A percentile compares a stretch with the other conserved stretches of the same genome.
Conservation (phyloP, 306 rosid species). For the Astragalus membranaceus region DNA sequence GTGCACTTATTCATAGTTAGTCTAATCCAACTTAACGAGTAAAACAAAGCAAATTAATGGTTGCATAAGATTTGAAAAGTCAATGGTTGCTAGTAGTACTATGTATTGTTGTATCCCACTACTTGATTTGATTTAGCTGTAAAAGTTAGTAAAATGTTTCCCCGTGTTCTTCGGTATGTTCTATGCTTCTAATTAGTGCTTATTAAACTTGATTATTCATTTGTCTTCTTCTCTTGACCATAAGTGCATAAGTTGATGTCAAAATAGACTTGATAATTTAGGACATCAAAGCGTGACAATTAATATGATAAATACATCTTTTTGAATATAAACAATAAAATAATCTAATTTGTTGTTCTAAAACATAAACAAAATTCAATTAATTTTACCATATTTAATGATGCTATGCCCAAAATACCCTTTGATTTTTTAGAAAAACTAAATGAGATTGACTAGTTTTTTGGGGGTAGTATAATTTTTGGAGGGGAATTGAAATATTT, state of each 20-base stretch:
- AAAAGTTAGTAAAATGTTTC: constrained; percentile 12
- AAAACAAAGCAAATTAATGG: constrained; percentile 3
- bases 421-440: too few species aligned
- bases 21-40: constrained; percentile 35
- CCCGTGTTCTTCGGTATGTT: constrained; percentile 23
- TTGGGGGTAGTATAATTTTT: too few species aligned
- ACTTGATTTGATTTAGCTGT: constrained; percentile 19
- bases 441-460: too few species aligned
- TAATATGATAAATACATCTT: too few species aligned
- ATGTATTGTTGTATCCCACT: constrained; percentile 36
- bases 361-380: too few species aligned
- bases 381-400: too few species aligned
- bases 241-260: constrained; percentile 13
- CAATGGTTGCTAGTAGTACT: neutral
- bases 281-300: too few species aligned
- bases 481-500: too few species aligned
- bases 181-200: constrained; percentile 11
- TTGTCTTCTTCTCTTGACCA: constrained; percentile 22
- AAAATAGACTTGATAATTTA: neutral
- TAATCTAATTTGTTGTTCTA: too few species aligned
- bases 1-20: constrained; percentile 35
- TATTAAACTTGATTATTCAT: constrained; percentile 9
- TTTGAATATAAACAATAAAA: too few species aligned
- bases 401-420: too few species aligned
- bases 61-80: constrained; percentile 22